Evolutionary conservation across 2,329 filamentous ascomycete genomes (phyloP).

Genomic region (Coniochaeta prunicola): DNA sequence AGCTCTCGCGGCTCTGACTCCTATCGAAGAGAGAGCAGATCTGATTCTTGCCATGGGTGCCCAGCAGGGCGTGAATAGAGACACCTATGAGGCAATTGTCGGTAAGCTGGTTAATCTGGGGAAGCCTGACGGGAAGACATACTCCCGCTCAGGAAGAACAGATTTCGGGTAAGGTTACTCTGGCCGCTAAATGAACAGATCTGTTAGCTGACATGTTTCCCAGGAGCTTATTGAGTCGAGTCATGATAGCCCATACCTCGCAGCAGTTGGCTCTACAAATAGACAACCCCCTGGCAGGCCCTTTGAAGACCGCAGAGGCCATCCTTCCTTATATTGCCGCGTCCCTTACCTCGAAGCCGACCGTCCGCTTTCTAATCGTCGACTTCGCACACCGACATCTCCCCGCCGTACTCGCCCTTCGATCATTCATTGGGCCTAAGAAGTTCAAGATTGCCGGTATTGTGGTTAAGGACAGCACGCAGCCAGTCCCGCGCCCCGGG

Average conservation of each 20-base stretch:
- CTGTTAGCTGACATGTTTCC: slow-evolving; percentile 16
- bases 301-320: slow-evolving; percentile 47
- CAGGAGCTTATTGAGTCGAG: neutral
- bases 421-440: slow-evolving; percentile 47
- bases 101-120: slow-evolving; percentile 46
- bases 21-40: slow-evolving; percentile 33
- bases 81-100: slow-evolving; percentile 39
- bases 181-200: slow-evolving; percentile 44
- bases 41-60: slow-evolving; percentile 54
- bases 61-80: slow-evolving; percentile 44
- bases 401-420: slow-evolving; percentile 48
- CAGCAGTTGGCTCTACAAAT: slow-evolving; percentile 42
- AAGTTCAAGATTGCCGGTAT: slow-evolving; percentile 53
- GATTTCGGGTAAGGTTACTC: slow-evolving; percentile 43
- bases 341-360: slow-evolving; percentile 45
- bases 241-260: slow-evolving; percentile 46
- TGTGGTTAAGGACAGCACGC: slow-evolving; percentile 32
- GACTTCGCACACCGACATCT: slow-evolving; percentile 53
- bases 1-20: slow-evolving; percentile 9
- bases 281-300: slow-evolving; percentile 46
- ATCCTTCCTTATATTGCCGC: slow-evolving; percentile 55
- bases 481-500: slow-evolving; percentile 5
- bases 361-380: slow-evolving; percentile 46
- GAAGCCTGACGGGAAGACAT: slow-evolving; percentile 32
- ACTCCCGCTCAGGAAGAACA: slow-evolving; percentile 46